Evolutionary conservation across 768 basidiomycete genomes (phyloP).

Genomic region (Mrakia frigida): DNA sequence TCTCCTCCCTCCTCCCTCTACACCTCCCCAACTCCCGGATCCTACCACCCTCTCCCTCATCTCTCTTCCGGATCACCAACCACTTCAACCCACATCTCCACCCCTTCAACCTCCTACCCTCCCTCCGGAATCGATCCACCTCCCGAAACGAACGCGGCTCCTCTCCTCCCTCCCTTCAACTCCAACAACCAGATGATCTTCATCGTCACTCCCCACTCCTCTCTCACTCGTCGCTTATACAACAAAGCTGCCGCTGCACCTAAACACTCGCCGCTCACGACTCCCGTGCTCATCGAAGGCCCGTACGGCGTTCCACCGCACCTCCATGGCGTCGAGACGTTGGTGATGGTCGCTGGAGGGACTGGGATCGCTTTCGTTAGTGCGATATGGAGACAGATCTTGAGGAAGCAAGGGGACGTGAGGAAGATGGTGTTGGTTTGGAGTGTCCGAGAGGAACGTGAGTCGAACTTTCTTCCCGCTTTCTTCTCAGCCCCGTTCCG

Average conservation of each 20-base stretch:
- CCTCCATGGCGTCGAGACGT: constrained; percentile 16
- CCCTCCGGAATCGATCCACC: neutral
- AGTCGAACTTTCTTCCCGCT: neutral
- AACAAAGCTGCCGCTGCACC: neutral
- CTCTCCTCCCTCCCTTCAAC: neutral
- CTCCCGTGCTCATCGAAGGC: constrained; percentile 20
- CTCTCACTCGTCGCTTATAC: constrained; percentile 12
- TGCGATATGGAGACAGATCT: constrained; percentile 11
- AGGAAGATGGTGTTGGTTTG: constrained; percentile 14
- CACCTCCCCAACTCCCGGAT: neutral
- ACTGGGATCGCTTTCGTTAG: constrained; percentile 13
- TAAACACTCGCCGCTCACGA: neutral
- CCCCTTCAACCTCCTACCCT: neutral
- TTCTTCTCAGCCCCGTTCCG: neutral
- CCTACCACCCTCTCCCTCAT: neutral
- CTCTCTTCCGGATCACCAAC: neutral
- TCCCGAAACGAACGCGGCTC: neutral
- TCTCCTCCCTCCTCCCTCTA: neutral
- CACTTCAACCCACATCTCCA: neutral
- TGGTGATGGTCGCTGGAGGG: constrained; percentile 24
- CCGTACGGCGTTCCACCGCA: constrained; percentile 7
- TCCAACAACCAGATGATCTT: constrained; percentile 18
- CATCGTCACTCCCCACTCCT: constrained; percentile 16
- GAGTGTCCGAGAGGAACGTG: constrained; percentile 13
- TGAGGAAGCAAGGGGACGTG: neutral